Conservation (phyloP, 768 basidiomycete species). For the Zangia roseola region DNA sequence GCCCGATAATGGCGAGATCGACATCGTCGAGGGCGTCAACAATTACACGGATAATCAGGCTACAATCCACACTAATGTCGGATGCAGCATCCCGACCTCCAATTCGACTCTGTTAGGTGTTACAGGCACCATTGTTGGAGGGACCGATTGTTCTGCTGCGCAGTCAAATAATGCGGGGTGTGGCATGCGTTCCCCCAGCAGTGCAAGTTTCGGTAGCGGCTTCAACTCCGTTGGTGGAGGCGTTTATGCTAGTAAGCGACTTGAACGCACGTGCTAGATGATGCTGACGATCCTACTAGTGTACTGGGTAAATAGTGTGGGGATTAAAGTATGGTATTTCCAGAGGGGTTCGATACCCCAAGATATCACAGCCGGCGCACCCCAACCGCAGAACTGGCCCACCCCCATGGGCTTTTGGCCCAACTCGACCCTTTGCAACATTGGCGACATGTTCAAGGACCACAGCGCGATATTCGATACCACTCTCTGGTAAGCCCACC, state of each 20-base stretch:
- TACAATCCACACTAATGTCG: constrained; percentile 74
- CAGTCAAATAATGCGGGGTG: constrained; percentile 80
- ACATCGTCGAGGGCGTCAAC: constrained; percentile 82
- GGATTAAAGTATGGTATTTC: constrained; percentile 84
- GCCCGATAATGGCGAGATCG: constrained; percentile 66
- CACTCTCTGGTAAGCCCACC: constrained; percentile 62
- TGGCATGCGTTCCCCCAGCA: constrained; percentile 61
- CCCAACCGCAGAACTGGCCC: constrained; percentile 77
- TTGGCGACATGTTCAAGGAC: constrained; percentile 73
- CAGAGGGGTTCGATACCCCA: constrained; percentile 66
- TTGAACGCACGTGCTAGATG: background rate
- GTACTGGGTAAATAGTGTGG: constrained; percentile 52
- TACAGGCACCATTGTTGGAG: constrained; percentile 63
- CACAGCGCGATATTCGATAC: constrained; percentile 84
- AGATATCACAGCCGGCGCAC: constrained; percentile 73
- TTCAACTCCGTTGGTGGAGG: constrained; percentile 89
- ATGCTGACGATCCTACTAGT: constrained; percentile 8
- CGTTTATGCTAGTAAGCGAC: constrained; percentile 79
- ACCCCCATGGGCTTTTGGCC: constrained; percentile 78
- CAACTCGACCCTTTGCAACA: constrained; percentile 62
- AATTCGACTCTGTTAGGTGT: constrained; percentile 50
- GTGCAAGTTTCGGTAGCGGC: constrained; percentile 73
- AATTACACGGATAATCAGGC: constrained; percentile 81
- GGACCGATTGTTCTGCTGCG: constrained; percentile 68
- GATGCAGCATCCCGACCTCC: constrained; percentile 60